Evolutionary conservation across 2,329 filamentous ascomycete genomes (phyloP).

Genomic region (Emericellopsis cladophorae): DNA sequence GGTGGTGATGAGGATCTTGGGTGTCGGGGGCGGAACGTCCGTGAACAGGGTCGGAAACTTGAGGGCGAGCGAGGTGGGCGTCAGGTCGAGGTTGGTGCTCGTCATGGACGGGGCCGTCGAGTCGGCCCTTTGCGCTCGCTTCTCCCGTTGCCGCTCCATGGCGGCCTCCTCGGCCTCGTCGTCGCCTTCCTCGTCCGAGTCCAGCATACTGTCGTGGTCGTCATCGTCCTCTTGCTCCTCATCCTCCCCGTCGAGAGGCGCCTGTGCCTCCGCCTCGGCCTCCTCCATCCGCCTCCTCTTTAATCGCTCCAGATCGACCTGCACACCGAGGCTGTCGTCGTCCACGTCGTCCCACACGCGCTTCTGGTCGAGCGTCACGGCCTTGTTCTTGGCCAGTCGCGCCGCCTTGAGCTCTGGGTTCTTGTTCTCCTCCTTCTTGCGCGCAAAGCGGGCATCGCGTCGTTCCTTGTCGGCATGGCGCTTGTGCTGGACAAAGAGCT

Average conservation of each 20-base stretch:
- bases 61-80: conserved; percentile 43
- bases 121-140: conserved; percentile 31
- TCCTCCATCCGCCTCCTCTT: conserved; percentile 44
- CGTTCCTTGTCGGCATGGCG: conserved; percentile 60
- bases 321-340: conserved; percentile 41
- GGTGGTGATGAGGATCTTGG: conserved; percentile 88
- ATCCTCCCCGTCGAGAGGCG: conserved; percentile 27
- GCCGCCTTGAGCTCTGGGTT: conserved; percentile 64
- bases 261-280: conserved; percentile 35
- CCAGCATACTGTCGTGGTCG: conserved; percentile 71
- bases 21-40: conserved; percentile 44
- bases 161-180: conserved; percentile 31
- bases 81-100: conserved; percentile 51
- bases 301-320: conserved; percentile 46
- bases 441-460: conserved; percentile 62
- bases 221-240: conserved; percentile 40
- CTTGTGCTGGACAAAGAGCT: conserved; percentile 71
- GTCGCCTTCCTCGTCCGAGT: conserved; percentile 34
- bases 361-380: conserved; percentile 74
- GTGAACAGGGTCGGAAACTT: conserved; percentile 53
- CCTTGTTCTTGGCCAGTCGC: conserved; percentile 65
- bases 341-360: conserved; percentile 78
- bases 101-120: conserved; percentile 46
- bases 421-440: conserved; percentile 76
- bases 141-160: conserved; percentile 29